A percentile compares a stretch with the other conserved stretches of the same genome.
These are phyloP conservation scores for Fraxinus nigra DNA, from an alignment of 305 asterid species.

Conservation along the genomic window DNA sequence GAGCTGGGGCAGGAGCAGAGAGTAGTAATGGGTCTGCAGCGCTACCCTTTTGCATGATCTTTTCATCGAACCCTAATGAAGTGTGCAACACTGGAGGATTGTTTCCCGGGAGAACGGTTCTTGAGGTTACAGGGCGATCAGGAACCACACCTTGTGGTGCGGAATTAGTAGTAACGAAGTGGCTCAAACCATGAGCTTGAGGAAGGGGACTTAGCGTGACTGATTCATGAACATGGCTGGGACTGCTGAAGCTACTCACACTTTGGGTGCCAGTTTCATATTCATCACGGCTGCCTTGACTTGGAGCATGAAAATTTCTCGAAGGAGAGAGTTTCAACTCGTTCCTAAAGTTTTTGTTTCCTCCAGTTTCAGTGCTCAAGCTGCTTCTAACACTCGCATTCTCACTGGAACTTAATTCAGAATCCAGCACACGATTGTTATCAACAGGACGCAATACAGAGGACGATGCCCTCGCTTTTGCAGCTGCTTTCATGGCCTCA, in stretches of 20 bases:
- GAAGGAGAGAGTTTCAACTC: conserved; percentile 48
- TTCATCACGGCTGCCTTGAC: conserved; percentile 82
- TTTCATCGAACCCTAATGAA: conserved; percentile 51
- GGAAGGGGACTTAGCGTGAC: conserved; percentile 91
- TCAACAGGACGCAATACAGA: conserved; percentile 90
- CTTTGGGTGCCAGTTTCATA: conserved; percentile 88
- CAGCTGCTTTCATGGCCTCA: conserved; percentile 92
- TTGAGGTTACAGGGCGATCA: conserved; percentile 35
- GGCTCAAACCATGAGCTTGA: conserved; percentile 42
- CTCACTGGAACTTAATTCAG: conserved; percentile 82
- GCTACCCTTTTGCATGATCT: conserved; percentile 48
- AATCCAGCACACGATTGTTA: conserved; percentile 56
- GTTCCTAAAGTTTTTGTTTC: conserved; percentile 50
- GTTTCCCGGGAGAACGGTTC: conserved; percentile 27
- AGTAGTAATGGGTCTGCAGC: conserved; percentile 46
- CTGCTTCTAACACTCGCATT: conserved; percentile 78
- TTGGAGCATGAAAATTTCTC: conserved; percentile 60
- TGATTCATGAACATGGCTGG: conserved; percentile 73
- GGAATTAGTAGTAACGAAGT: conserved; percentile 27
- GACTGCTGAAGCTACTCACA: conserved; percentile 90
- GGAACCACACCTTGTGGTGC: conserved; percentile 21
- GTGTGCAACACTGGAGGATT: conserved; percentile 36
- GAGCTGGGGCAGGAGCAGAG: conserved; percentile 33
- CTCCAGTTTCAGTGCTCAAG: conserved; percentile 74
- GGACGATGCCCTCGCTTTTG: conserved; percentile 95